Base-by-base conservation (phyloP, 352 stramenopile genomes). In the Phytopythium oedochilum region DNA sequence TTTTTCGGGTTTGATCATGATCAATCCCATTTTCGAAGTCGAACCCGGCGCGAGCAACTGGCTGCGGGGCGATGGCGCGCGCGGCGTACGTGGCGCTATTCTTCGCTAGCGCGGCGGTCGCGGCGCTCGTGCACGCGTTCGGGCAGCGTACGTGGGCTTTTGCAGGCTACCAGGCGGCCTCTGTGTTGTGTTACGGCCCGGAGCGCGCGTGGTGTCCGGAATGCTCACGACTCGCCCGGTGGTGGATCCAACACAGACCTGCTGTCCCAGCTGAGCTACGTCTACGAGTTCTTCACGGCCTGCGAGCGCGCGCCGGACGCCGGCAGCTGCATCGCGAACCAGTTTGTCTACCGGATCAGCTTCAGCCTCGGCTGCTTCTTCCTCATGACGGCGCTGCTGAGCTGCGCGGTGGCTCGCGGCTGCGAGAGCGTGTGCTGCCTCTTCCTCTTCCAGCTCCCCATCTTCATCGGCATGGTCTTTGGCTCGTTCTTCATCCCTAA, bases 291-390 rank as follows among this genome's bases (percentile, higher is more conserved):
- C 29, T 84, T 87, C 55, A 51, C 64, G 7, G 73, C 71, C n/a
- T 92, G 81, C 55, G 63, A 68, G 8, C 55, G 55, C 4, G 60
- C 67, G 7, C 39, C 61, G 8, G 68, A 74, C 25, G 59, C 60
- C 5, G 66, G 53, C 17, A 63, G 76, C 44, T 92, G 82, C 60
- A 63, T 88, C 36, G 82, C 78, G 14, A 92, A 89, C 58, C 82
- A 92, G 59, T 45, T 89, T 14, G 76, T 92, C 6, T 92, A 89
- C 59, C 69, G 82, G 22, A 83, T 86, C 61, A 89, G 78, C 71
- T 88, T 89, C 53, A 84, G 71, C 38, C 64, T 92, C 50, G 59
- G 66, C 45, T 83, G 66, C 32, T 89, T 89, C 70, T 92, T 89
- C 55, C 32, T 73, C 17, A 22, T 86, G 39, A 87, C 77, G 39